Base-by-base conservation (phyloP, 1,284 basidiomycete genomes). In the Ustilago curta region DNA sequence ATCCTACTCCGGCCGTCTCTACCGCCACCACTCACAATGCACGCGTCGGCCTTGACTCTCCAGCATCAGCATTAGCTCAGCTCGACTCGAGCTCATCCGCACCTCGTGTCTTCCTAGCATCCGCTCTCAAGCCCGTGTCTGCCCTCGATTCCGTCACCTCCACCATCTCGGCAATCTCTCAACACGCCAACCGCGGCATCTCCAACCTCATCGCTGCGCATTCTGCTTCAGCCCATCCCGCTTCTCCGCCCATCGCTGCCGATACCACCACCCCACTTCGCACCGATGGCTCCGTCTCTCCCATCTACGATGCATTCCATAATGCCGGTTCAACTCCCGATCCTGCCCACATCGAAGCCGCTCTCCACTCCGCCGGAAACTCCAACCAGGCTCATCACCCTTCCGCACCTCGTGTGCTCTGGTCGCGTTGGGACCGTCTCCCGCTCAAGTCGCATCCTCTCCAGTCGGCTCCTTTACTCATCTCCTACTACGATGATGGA, bases 261-360 rank as follows among this genome's bases (percentile, higher is more conserved):
- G 39, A 57, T 14, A 32, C 55, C 32, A 32, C 55, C 32, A 70
- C 61, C 12, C 51, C 57, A n/a, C 47, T 63, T 8, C 62, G 62
- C 23, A 44, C 59, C 18, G 68, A 75, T 19, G 64, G 72, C 51
- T 66, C 72, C 53, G 57, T 70, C 53, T 75, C 67, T 8, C 72
- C 72, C 27, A 70, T 75, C 49, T 75, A 75, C 42, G 67, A 70
- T 23, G 72, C 72, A 21, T 75, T 75, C 23, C 62, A 70, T 51
- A 75, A 75, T 32, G 54, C 60, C 7, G 67, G 66, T 35, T 27
- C 52, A 2, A 1, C 44, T 19, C 64, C 64, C n/a, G 57, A 63
- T 27, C 70, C 61, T 6, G 40, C 35, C 16, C 43, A 53, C 43
- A 64, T 68, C 19, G 40, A 61, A 19, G 61, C 68, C 8, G 68